Percentiles rank a stretch among this genome's conserved stretches.
phyloP scores from a whole-genome alignment of 768 basidiomycete species.

The Xerocomus spinulosus region DNA sequence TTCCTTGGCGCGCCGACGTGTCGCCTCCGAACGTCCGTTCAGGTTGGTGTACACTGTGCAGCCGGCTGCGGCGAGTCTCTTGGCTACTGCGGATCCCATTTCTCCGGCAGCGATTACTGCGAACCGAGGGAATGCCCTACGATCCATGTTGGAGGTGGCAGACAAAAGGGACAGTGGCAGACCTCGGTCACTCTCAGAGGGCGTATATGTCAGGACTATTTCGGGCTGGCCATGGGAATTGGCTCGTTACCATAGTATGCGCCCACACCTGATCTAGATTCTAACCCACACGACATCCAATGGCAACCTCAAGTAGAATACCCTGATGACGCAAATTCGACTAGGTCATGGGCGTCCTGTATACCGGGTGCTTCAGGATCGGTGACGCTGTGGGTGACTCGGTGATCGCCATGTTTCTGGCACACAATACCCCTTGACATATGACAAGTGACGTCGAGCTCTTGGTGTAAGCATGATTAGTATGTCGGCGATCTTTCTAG shows the following conservation, averaged over 20 bases:
- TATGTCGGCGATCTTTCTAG: no score
- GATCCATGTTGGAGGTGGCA: slow-evolving; percentile 14
- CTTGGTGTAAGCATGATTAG: no score
- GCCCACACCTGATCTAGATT: no score
- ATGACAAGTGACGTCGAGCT: no score
- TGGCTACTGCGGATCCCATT: slow-evolving; percentile 58
- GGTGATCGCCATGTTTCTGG: background rate
- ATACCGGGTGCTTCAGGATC: background rate
- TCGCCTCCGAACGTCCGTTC: slow-evolving; percentile 48
- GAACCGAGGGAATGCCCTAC: slow-evolving; percentile 25
- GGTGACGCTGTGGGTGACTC: background rate
- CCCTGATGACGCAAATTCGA: slow-evolving; percentile 1
- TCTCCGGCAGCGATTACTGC: slow-evolving; percentile 52
- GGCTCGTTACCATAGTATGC: no score
- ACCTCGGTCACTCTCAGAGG: slow-evolving; percentile 10
- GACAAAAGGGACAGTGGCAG: slow-evolving; percentile 7
- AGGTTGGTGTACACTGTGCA: slow-evolving; percentile 53
- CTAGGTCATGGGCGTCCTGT: background rate
- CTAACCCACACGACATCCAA: no score
- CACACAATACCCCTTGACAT: no score
- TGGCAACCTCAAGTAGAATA: slow-evolving; percentile 6
- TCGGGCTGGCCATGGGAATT: background rate
- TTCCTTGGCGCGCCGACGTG: slow-evolving; percentile 44
- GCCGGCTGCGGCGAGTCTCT: slow-evolving; percentile 41
- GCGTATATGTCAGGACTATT: slow-evolving; percentile 1